Percentiles rank a stretch among this genome's conserved stretches.
phyloP scores from a whole-genome alignment of 257 asterid species.

The Solanum rostratum region DNA sequence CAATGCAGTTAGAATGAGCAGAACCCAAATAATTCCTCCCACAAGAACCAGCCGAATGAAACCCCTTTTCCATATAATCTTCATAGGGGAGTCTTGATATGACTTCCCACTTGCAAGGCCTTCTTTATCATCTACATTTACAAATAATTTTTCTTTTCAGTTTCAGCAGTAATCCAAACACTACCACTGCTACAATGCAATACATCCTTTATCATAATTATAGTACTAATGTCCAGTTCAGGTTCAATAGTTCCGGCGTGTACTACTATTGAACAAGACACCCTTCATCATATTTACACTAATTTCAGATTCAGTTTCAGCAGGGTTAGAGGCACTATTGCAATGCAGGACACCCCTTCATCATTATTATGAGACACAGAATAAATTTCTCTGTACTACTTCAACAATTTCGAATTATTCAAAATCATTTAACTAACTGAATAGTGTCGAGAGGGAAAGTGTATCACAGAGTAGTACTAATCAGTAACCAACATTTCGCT shows the following conservation, averaged over 20 bases:
- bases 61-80: slow-evolving; percentile 35
- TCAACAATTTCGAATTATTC: neutral
- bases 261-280: neutral
- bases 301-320: neutral
- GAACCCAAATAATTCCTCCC: slow-evolving; percentile 36
- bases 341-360: neutral
- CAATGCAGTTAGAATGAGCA: slow-evolving; percentile 24
- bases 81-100: slow-evolving; percentile 20
- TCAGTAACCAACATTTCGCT: neutral
- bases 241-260: neutral
- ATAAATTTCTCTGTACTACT: neutral
- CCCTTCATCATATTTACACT: neutral
- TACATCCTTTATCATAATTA: neutral
- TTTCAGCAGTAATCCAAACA: neutral
- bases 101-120: slow-evolving; percentile 14
- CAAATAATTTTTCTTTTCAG: neutral
- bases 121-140: slow-evolving; percentile 12
- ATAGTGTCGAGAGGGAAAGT: neutral
- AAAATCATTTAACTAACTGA: neutral
- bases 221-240: neutral
- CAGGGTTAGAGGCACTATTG: neutral
- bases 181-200: neutral
- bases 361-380: neutral
- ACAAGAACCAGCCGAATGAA: slow-evolving; percentile 29
- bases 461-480: neutral